phyloP scores from a whole-genome alignment of 2,329 filamentous ascomycete genomes.

The Cladosporium halotolerans region DNA sequence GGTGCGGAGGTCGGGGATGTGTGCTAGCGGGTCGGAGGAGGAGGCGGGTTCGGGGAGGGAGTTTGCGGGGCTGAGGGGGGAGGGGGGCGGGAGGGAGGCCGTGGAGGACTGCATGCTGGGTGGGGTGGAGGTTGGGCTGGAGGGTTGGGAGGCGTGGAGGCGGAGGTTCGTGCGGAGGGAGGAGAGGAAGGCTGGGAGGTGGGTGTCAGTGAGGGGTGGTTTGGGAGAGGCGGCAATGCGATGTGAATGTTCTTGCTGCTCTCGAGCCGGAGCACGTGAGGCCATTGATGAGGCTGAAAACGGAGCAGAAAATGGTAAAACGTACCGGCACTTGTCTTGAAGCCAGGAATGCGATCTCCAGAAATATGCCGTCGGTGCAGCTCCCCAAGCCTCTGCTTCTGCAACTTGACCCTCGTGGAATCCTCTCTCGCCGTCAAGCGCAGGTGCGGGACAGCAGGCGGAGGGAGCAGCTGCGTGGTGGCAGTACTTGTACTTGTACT shows the following conservation, averaged over 20 bases:
- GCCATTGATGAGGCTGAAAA: too few species aligned
- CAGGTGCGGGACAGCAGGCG: conserved; percentile 1
- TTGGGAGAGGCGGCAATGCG: too few species aligned
- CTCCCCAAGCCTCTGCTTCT: conserved; percentile 23
- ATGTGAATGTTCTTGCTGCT: too few species aligned
- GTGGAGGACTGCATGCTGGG: conserved; percentile 45
- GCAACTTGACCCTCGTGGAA: conserved; percentile 25
- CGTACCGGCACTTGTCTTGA: conserved; percentile 32
- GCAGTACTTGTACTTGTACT: neutral
- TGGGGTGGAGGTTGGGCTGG: conserved; percentile 60
- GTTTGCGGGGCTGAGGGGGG: conserved; percentile 31
- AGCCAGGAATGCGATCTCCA: conserved; percentile 27
- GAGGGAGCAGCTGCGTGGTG: neutral
- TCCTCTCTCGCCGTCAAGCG: conserved; percentile 16
- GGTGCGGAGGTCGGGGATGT: conserved; percentile 59
- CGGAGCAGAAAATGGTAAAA: neutral
- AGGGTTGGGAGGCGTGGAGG: conserved; percentile 50
- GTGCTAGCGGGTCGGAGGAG: conserved; percentile 39
- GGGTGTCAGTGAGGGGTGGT: neutral
- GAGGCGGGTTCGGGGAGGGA: conserved; percentile 26
- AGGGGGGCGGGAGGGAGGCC: conserved; percentile 48
- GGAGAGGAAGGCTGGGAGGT: conserved; percentile 65
- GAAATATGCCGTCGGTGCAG: conserved; percentile 19
- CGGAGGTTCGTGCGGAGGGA: conserved; percentile 76
- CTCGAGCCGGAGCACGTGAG: too few species aligned